Evolutionary conservation across 2,329 filamentous ascomycete genomes (phyloP).

Genomic region (Torrubiella hemipterigena): DNA sequence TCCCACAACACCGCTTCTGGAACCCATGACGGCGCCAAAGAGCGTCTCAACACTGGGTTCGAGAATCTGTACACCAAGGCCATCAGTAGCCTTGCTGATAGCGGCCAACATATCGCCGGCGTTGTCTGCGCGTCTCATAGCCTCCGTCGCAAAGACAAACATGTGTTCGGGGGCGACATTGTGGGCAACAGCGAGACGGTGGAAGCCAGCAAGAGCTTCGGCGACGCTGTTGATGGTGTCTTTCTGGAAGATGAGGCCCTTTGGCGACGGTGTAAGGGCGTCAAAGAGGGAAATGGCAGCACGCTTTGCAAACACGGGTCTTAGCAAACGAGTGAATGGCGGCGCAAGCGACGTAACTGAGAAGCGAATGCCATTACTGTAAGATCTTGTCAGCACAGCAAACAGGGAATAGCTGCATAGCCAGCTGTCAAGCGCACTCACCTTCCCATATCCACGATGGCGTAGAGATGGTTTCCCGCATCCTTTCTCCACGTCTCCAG

Average conservation of each 20-base stretch:
- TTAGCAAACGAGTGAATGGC: constrained; percentile 58
- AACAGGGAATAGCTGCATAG: constrained; percentile 5
- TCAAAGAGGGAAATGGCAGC: constrained; percentile 80
- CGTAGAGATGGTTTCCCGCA: constrained; percentile 37
- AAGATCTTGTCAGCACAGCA: no score
- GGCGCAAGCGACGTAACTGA: constrained; percentile 74
- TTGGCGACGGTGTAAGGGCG: constrained; percentile 46
- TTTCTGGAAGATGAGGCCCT: constrained; percentile 30
- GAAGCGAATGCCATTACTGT: constrained; percentile 84
- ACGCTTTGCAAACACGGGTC: constrained; percentile 66
- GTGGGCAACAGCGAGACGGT: constrained; percentile 56
- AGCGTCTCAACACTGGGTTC: constrained; percentile 71
- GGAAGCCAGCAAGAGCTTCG: constrained; percentile 57
- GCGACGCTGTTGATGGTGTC: constrained; percentile 56
- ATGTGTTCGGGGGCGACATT: constrained; percentile 54
- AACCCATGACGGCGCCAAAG: constrained; percentile 67
- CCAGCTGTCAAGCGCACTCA: constrained; percentile 16
- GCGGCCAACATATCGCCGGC: constrained; percentile 51
- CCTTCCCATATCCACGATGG: constrained; percentile 51
- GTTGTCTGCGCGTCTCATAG: constrained; percentile 72
- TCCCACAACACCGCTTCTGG: constrained; percentile 58
- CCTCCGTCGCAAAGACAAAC: constrained; percentile 75
- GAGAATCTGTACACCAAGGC: constrained; percentile 59
- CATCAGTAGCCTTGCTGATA: constrained; percentile 49
- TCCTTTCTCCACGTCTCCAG: constrained; percentile 36